Base-by-base conservation (phyloP, 2,329 filamentous ascomycete species). In the Alternaria arborescens region DNA sequence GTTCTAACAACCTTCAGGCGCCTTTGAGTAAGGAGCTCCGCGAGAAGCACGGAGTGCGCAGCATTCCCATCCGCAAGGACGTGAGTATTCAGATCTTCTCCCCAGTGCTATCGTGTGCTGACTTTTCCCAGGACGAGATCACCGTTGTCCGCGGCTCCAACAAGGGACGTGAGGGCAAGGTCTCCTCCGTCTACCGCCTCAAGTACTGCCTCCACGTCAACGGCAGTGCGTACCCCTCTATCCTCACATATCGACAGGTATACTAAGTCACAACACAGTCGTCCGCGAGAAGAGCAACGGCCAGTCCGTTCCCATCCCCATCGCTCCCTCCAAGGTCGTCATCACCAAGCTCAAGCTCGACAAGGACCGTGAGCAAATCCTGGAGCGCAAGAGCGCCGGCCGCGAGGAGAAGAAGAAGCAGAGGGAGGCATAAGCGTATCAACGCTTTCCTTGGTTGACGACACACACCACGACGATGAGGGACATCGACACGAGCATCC, bases 291-390 rank as follows among this genome's bases (percentile, higher is more conserved):
- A 99, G 91, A 91, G 89, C 82, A 95, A 93, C 82, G 94, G 95
- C 85, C 94, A 97, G 87, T 91, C 89, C 81, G 94, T 98, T 59
- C 94, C 94, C 69, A 87, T 98, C 80, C 93, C 93, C 83, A 90
- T 99, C 84, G 91, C 94, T 85, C 91, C 95, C 79, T 96, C 91
- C 85, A 98, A 98, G 85, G 93, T 97, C 75, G 90, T 97, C 86
- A 91, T 99, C 87, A 97, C 91, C 86, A 97, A 97, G 89, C 89
- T 98, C 83, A 97, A 98, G 91, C 88, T 97, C 79, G 92, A 95
- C 88, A 94, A 95, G 90, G 92, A 96, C 85, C 91, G 92, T 75
- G 92, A 95, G 88, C 86, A 85, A 82, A 95, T 95, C 80, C 87
- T 96, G 76, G 91, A 92, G 85, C 89, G 92, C 84, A 93, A 91